Base-by-base conservation (phyloP, 192 early-diverging fungal genomes). In the Entomortierella lignicola region DNA sequence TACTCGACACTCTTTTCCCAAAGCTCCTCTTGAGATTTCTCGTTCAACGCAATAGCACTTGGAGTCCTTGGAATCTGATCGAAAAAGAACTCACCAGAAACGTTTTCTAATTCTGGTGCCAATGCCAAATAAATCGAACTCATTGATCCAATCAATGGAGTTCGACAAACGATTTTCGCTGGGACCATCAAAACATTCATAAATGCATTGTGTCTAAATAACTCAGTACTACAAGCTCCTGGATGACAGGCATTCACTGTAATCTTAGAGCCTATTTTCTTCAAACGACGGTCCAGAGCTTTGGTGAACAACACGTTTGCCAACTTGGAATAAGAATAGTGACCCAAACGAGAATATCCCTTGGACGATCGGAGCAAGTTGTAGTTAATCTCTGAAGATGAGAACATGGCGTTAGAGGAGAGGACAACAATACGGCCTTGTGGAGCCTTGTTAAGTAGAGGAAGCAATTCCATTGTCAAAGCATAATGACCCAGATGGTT, bases 401-500 rank as follows among this genome's bases (percentile, higher is more conserved):
- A 81, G 37, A 81, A 82, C 39, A 84, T 77, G 2, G 89, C 84
- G 17, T 81, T 73, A 0, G 85, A 87, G 11, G 84, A 74, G 1
- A 86, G 71, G 47, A 88, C 81, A 11, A 85, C 85, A 32, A 88
- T 81, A 4, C 87, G 86, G 5, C 85, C 85, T 11, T 75, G 63
- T 1, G 44, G 48, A 1, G 86, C 55, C 12, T 60, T 51, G 60
- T 88, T 82, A 59, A 90, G 63, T 11, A 81, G 32, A 0, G 61
- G 68, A 2, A 89, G 30, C 17, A 89, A 66, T 11, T 61, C 52
- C 27, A 79, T 67, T 5, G 87, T 85, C 26, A 90, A 63, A 52
- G 83, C 58, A 27, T 85, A 89, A 57, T 90, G 89, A 11, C 89
- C 89, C 6, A 90, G 71, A 52, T 83, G 87, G 71, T 90, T 90